A percentile compares a stretch with the other conserved stretches of the same genome.
Evolutionary conservation across 306 rosid species (phyloP).

Genomic region (Dryas alaskensis): DNA sequence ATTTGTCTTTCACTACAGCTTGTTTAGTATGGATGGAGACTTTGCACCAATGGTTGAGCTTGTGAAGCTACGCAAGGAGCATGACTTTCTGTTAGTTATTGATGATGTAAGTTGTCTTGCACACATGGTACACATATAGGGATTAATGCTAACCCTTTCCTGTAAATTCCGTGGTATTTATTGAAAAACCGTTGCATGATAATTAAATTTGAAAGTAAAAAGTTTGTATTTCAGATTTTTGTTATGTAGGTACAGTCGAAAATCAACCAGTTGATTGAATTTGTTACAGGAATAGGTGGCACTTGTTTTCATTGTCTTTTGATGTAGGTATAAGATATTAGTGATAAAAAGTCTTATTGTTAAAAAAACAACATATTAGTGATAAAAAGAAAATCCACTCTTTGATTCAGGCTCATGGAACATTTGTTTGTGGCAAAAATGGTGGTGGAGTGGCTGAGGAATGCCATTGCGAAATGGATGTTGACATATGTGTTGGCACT

Average conservation of each 20-base stretch:
- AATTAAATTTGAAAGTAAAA: not conserved
- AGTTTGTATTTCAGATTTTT: not conserved
- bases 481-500: conserved; percentile 88
- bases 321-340: conserved; percentile 11
- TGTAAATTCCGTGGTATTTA: not conserved
- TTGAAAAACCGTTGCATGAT: not conserved
- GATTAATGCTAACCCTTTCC: too few species aligned
- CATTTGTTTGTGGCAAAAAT: conserved; percentile 89
- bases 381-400: conserved; percentile 1
- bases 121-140: not conserved
- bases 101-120: conserved; percentile 65
- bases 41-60: conserved; percentile 82
- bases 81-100: conserved; percentile 71
- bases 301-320: not conserved
- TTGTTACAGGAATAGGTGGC: not conserved
- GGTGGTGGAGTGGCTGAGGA: conserved; percentile 96
- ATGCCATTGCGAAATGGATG: conserved; percentile 75
- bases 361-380: not conserved
- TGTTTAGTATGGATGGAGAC: conserved; percentile 99
- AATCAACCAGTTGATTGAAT: not conserved
- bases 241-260: too few species aligned
- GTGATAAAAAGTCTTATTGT: not conserved
- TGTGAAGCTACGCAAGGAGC: conserved; percentile 64
- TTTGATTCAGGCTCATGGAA: conserved; percentile 77
- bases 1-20: conserved; percentile 43